Evolutionary conservation across 1,284 basidiomycete species (phyloP).

Genomic region (Chondrostereum purpureum): DNA sequence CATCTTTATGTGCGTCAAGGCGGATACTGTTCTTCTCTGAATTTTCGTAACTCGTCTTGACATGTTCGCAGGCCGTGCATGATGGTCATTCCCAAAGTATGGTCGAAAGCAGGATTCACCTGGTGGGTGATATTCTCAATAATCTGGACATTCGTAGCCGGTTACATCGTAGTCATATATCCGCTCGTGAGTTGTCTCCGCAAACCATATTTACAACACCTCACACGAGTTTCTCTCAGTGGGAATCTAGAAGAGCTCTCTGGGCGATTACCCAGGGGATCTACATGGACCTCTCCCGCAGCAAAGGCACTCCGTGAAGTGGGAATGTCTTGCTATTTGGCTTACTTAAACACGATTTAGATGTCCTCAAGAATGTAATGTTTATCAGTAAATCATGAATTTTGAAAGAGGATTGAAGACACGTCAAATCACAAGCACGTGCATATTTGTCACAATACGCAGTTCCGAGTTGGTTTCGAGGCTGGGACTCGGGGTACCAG

Average conservation of each 20-base stretch:
- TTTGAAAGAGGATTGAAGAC: too few relatives aligned
- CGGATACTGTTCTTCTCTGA: not conserved
- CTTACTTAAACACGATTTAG: too few relatives aligned
- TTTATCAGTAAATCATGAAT: too few relatives aligned
- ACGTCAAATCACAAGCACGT: too few relatives aligned
- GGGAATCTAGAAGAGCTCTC: conserved; percentile 12
- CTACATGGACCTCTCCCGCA: conserved; percentile 3
- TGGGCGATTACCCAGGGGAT: conserved; percentile 7
- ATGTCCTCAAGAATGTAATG: too few relatives aligned
- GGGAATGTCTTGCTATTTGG: too few relatives aligned
- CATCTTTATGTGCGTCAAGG: not conserved
- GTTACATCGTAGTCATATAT: conserved; percentile 11
- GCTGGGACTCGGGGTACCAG: too few relatives aligned
- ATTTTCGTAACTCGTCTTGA: not conserved
- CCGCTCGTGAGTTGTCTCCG: conserved; percentile 8
- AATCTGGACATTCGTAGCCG: conserved; percentile 14
- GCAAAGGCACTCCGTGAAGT: too few relatives aligned
- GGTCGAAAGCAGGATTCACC: conserved; percentile 14
- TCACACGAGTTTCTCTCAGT: conserved; percentile 3
- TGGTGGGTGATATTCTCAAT: conserved; percentile 13
- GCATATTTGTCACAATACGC: too few relatives aligned
- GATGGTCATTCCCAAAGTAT: conserved; percentile 14
- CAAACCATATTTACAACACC: not conserved
- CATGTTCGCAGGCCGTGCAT: conserved; percentile 9
- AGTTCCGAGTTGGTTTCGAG: too few relatives aligned